phyloP scores from a whole-genome alignment of 257 asterid species.

The Nicotiana tabacum region DNA sequence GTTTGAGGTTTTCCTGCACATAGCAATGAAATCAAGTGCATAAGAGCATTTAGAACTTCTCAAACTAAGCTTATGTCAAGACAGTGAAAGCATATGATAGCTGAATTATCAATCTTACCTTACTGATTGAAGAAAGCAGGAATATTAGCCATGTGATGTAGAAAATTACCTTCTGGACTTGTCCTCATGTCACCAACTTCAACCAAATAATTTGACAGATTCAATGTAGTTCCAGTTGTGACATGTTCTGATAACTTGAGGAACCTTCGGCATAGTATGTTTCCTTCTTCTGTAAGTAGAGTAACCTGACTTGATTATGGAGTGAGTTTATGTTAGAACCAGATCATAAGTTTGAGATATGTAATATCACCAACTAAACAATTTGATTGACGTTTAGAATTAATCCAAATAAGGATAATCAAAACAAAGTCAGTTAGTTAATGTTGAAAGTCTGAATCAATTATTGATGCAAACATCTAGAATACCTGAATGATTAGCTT shows the following conservation, averaged over 20 bases:
- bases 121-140: not conserved
- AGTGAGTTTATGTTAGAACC: slow-evolving; percentile 7
- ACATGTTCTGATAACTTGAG: slow-evolving; percentile 29
- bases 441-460: not conserved
- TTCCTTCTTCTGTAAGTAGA: slow-evolving; percentile 28
- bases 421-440: not conserved
- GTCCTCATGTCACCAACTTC: slow-evolving; percentile 25
- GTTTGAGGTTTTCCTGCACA: slow-evolving; percentile 12
- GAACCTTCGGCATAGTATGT: slow-evolving; percentile 18
- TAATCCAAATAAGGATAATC: not conserved
- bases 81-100: not conserved
- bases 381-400: not conserved
- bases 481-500: not conserved
- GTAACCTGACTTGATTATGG: slow-evolving; percentile 24
- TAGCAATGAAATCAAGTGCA: slow-evolving; percentile 1
- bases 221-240: slow-evolving; percentile 21
- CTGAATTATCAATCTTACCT: not conserved
- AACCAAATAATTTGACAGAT: slow-evolving; percentile 23
- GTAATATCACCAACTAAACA: not conserved
- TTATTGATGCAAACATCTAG: not conserved
- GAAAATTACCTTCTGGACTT: slow-evolving; percentile 21
- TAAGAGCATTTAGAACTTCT: not conserved
- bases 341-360: slow-evolving; percentile 1
- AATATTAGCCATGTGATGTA: not conserved
- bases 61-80: not conserved